Base-by-base conservation (phyloP, 768 basidiomycete species). In the Mycena rosella region DNA sequence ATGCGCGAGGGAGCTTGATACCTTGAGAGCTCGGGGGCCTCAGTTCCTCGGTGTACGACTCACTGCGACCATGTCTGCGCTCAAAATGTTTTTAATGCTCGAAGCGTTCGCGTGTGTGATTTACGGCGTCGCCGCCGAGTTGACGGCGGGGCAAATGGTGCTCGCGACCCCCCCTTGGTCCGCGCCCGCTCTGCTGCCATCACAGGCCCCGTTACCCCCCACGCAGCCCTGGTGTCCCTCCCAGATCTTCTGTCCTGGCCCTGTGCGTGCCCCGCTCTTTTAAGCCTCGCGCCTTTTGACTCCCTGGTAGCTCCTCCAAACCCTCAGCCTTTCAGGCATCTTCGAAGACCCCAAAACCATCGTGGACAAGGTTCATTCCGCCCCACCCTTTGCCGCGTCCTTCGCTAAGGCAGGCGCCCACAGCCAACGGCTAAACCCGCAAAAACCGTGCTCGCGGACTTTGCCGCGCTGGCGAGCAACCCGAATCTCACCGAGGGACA, bases 261-360 rank as follows among this genome's bases (percentile, higher is more conserved):
- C 84, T 26, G 94, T 94, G 74, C 66, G 90, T 83, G n/a, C 17
- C 5, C 44, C 60, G 44, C 66, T 52, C 65, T 58, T n/a, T 36
- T 59, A 6, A 11, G 6, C 17, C 47, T n/a, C n/a, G 44, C 14
- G 17, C 61, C 49, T 27, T 60, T 67, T 72, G 34, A 61, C 68
- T 51, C 27, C 40, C n/a, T n/a, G 7, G 10, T 72, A 95, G 93
- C 74, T 95, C 11, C 82, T 98, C 27, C 95, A 97, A 86, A 91
- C 93, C 1, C 89, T 96, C 67, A 91, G 95, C 76, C 72, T 97
- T 66, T 94, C 95, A 0, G 76, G 85, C 45, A 79, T 92, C 29
- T 98, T 86, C 75, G 76, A 85, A 0, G 96, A 98, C 78, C 89
- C 90, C 51, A 97, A 98, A 80, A 96, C 94, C 0, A 90, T 97